Conservation (phyloP, 2,329 filamentous ascomycete species). For the Lachnellula suecica region DNA sequence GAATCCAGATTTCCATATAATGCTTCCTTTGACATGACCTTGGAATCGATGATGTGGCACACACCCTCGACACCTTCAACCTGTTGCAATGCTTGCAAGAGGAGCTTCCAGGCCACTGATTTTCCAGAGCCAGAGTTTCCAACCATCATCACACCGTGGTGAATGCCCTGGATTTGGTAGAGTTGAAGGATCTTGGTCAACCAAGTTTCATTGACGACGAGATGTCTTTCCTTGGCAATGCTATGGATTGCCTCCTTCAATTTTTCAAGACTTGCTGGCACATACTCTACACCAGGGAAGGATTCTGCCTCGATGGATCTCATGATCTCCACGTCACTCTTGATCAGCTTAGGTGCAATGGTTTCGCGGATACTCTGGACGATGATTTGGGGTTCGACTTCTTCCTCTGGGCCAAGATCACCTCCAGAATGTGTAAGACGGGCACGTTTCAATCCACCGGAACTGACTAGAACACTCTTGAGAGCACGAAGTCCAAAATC, state of each 20-base stretch:
- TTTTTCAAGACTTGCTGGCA: slow-evolving; percentile 80
- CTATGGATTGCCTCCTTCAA: slow-evolving; percentile 79
- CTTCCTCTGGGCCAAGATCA: slow-evolving; percentile 62
- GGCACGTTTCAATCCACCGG: slow-evolving; percentile 88
- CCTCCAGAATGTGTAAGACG: slow-evolving; percentile 62
- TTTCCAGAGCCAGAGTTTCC: slow-evolving; percentile 97
- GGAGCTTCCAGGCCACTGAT: slow-evolving; percentile 88
- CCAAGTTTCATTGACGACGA: slow-evolving; percentile 92
- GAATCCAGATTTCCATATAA: slow-evolving; percentile 94
- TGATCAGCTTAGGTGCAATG: slow-evolving; percentile 95
- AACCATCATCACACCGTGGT: slow-evolving; percentile 99
- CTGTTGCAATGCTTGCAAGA: slow-evolving; percentile 86
- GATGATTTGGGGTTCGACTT: slow-evolving; percentile 93
- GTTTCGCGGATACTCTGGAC: slow-evolving; percentile 98
- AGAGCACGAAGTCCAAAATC: slow-evolving; percentile 97
- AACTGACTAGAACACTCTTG: slow-evolving; percentile 98
- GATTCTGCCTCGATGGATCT: slow-evolving; percentile 76
- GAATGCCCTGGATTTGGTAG: slow-evolving; percentile 96
- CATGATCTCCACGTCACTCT: slow-evolving; percentile 88
- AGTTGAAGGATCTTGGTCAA: slow-evolving; percentile 96
- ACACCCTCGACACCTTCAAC: slow-evolving; percentile 92
- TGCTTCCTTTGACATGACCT: slow-evolving; percentile 99
- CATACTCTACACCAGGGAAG: slow-evolving; percentile 91
- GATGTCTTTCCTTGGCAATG: slow-evolving; percentile 79
- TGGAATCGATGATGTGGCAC: slow-evolving; percentile 96